Conservation (phyloP, 495 filamentous ascomycete genomes). For the Lentithecium fluviatile region DNA sequence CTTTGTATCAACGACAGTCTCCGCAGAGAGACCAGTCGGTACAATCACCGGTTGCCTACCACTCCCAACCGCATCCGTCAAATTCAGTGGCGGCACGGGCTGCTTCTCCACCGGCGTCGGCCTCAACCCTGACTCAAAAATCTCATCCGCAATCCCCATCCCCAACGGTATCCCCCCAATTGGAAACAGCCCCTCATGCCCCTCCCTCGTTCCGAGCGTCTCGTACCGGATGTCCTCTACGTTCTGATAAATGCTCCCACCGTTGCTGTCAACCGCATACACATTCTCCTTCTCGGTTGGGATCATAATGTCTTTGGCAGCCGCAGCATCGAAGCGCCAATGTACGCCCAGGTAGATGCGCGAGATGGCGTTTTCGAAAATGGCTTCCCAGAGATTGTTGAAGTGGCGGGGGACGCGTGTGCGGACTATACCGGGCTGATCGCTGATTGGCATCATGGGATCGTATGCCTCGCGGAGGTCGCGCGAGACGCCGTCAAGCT, state of each 20-base stretch:
- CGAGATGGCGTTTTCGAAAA: constrained; percentile 42
- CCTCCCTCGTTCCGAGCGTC: constrained; percentile 29
- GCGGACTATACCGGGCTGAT: constrained; percentile 40
- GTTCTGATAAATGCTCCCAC: constrained; percentile 32
- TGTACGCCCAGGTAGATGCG: constrained; percentile 44
- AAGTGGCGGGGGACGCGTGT: constrained; percentile 35
- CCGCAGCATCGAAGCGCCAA: constrained; percentile 43
- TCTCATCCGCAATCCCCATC: constrained; percentile 44
- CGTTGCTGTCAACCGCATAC: constrained; percentile 23
- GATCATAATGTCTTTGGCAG: constrained; percentile 34
- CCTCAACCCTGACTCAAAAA: constrained; percentile 38
- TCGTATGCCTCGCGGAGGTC: constrained; percentile 40
- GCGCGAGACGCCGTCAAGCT: constrained; percentile 43
- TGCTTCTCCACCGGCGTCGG: constrained; percentile 37
- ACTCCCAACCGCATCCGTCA: too few relatives aligned
- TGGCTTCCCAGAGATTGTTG: constrained; percentile 40
- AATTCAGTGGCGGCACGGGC: too few relatives aligned
- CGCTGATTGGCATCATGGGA: constrained; percentile 37
- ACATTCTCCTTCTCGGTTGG: constrained; percentile 4
- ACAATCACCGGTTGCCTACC: too few relatives aligned
- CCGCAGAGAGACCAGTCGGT: too few relatives aligned
- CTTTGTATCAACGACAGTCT: too few relatives aligned
- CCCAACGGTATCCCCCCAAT: constrained; percentile 45
- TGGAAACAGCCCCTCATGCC: constrained; percentile 32
- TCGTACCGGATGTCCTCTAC: constrained; percentile 35